Evolutionary conservation across 352 stramenopile genomes (phyloP), one percentile per base, ranked within the genome.

Genomic region (Phytophthora parvispora): DNA sequence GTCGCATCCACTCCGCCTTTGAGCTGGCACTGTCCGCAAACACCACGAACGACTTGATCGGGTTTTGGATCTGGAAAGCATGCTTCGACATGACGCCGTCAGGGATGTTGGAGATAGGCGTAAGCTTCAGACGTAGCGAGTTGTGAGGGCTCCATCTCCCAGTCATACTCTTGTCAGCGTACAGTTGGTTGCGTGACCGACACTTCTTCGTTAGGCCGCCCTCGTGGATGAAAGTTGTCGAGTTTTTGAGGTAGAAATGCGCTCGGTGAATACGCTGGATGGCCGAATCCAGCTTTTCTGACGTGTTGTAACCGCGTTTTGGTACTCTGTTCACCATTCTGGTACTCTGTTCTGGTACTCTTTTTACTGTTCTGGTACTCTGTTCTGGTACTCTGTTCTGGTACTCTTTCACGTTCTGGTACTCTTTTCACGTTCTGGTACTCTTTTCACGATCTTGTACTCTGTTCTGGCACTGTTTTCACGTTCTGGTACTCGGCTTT

Each of bases 141-240:
- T 96, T 93, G 74, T 97, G 90, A 5, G 90, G 88, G 54, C 92
- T 95, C 87, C 86, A 97, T 48, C 86, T 83, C 3, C 88, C 87
- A 6, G 80, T 91, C 65, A 97, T 89, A 25, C 77, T 75, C 55
- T 92, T 91, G 66, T 96, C 90, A 3, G 83, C 84, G 54, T 95
- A 97, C 57, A 96, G 74, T 32, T 92, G 85, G 64, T 93, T 95
- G 18, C 94, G 84, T 12, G 86, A 98, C 25, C 97, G 84, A 49
- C 94, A 98, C 43, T 93, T 93, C 80, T 99, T 99, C 22, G 91
- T 89, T 43, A 99, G 64, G 59, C 99, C 89, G 13, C 97, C 98
- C 78, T 99, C 95, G 53, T 87, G 84, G 12, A 99, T 85, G 77
- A 99, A 99, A 12, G 89, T 89, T n/a, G 95, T 91, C 27, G 95